Percentiles rank a stretch among this genome's conserved stretches.
Evolutionary conservation across 305 asterid genomes (phyloP).

Genomic region (Caryopteris hybrid): DNA sequence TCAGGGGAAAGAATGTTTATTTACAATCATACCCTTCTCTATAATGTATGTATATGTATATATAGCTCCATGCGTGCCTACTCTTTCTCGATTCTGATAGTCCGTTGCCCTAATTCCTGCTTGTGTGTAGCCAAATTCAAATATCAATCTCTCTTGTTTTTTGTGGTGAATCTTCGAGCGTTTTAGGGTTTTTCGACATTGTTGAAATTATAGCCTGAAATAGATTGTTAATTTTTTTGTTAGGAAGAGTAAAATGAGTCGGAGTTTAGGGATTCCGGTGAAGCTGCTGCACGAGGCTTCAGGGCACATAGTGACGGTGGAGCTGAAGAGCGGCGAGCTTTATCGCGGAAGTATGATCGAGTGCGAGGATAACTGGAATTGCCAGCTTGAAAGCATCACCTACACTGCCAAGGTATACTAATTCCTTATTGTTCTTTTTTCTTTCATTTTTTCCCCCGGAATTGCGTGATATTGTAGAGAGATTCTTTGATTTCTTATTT

Average conservation of each 20-base stretch:
- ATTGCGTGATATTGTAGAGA: neutral
- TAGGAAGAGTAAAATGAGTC: slow-evolving; percentile 43
- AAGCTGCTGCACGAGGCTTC: slow-evolving; percentile 95
- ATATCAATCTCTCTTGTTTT: neutral
- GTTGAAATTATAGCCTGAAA: neutral
- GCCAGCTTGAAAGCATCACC: slow-evolving; percentile 88
- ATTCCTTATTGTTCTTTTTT: neutral
- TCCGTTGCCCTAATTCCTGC: slow-evolving; percentile 25
- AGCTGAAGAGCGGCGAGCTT: slow-evolving; percentile 87
- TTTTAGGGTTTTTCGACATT: neutral
- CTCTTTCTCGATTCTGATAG: neutral
- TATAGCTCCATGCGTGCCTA: neutral
- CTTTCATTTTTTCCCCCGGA: neutral
- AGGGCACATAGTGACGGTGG: slow-evolving; percentile 84
- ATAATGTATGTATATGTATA: neutral
- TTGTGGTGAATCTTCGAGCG: neutral
- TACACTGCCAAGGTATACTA: slow-evolving; percentile 59
- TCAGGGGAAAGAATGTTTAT: neutral
- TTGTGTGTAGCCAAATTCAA: neutral
- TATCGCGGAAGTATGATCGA: slow-evolving; percentile 92
- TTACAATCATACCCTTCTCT: neutral
- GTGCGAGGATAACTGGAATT: slow-evolving; percentile 95
- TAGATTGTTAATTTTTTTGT: neutral
- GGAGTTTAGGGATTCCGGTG: slow-evolving; percentile 91
- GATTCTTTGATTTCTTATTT: neutral